phyloP scores from a whole-genome alignment of 2,329 filamentous ascomycete species.

The Elsinoe arachidis region DNA sequence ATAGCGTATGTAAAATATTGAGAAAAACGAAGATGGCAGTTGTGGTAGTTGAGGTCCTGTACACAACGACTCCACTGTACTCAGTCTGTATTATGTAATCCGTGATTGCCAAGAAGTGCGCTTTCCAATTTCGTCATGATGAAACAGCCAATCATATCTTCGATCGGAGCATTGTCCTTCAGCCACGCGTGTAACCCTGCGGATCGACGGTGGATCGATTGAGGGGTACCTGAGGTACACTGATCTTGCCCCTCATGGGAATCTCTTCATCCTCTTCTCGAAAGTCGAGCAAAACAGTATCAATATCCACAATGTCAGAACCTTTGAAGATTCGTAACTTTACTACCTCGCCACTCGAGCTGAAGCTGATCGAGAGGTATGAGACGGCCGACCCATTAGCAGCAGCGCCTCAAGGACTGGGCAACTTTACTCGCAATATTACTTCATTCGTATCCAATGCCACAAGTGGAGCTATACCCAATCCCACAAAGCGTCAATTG shows the following conservation, averaged over 20 bases:
- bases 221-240: not conserved
- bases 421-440: conserved; percentile 31
- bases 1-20: too few species aligned
- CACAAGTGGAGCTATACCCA: conserved; percentile 30
- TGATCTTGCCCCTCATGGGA: conserved; percentile 3
- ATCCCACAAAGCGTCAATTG: conserved; percentile 29
- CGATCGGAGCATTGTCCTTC: not conserved
- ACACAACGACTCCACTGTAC: too few species aligned
- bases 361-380: conserved; percentile 68
- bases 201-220: not conserved
- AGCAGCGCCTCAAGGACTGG: conserved; percentile 30
- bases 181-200: too few species aligned
- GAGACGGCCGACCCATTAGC: conserved; percentile 42
- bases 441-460: conserved; percentile 38
- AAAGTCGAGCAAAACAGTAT: not conserved
- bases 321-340: conserved; percentile 72
- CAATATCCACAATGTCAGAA: conserved; percentile 21
- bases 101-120: not conserved
- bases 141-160: not conserved
- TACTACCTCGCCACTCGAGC: conserved; percentile 61
- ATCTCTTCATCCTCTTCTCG: not conserved
- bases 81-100: not conserved
- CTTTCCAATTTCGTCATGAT: not conserved
- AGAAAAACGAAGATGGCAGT: too few species aligned
- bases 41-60: too few species aligned